A percentile compares a stretch with the other conserved stretches of the same genome.
These are phyloP conservation scores for Globisporangium irregulare DNA, from an alignment of 352 stramenopile genomes.

Conservation along the genomic window DNA sequence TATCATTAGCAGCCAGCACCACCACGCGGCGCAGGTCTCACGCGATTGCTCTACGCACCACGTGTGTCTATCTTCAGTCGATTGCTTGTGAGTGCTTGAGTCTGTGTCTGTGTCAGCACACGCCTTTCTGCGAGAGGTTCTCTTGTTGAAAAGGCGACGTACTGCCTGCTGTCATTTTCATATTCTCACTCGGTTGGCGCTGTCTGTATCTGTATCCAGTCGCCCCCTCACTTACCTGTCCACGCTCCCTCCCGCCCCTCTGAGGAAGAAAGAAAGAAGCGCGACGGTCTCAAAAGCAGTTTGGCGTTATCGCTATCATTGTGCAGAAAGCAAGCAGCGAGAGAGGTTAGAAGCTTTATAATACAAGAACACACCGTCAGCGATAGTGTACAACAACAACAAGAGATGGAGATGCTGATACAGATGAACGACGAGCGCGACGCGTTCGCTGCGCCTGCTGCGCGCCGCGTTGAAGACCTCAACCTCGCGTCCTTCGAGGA, in stretches of 20 bases:
- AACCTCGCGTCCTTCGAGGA: slow-evolving; percentile 2
- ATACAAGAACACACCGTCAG: not conserved
- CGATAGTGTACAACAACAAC: not conserved
- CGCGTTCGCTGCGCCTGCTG: not conserved
- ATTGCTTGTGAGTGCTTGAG: not conserved
- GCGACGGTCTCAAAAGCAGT: not conserved
- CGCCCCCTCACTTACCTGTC: not conserved
- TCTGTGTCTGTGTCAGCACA: not conserved
- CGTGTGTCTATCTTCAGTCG: not conserved
- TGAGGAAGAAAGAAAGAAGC: not conserved
- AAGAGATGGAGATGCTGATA: slow-evolving; percentile 10
- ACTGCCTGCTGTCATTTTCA: not conserved
- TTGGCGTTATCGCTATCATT: not conserved
- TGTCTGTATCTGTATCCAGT: not conserved
- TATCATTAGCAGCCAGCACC: not conserved
- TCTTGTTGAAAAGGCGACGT: not conserved
- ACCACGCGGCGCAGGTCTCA: not conserved
- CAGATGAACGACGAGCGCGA: slow-evolving; percentile 9
- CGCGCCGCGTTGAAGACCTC: not conserved
- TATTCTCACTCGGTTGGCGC: not conserved
- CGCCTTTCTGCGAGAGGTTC: not conserved
- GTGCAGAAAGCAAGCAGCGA: not conserved
- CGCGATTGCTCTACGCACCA: not conserved
- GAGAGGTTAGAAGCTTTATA: not conserved
- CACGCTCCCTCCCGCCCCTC: not conserved